Base-by-base conservation (phyloP, 2,329 filamentous ascomycete species). In the Fusarium albidum region DNA sequence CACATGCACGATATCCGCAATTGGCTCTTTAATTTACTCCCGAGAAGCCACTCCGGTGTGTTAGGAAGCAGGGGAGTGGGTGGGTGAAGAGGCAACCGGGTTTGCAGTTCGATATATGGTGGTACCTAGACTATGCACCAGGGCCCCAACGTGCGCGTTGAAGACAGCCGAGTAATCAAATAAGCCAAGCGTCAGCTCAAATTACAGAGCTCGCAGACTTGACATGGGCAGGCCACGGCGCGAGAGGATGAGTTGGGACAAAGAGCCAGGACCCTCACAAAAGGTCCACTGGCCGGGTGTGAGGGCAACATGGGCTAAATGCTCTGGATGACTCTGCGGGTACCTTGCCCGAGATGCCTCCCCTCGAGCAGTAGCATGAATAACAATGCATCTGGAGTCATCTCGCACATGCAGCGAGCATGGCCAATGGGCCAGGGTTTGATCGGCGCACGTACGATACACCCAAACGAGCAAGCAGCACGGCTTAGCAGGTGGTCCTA, bases 381-480 rank as follows among this genome's bases (percentile, higher is more conserved):
- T 44, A 63, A 59, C 64, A 53, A 62, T 67, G 57, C 59, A 60
- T 56, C 52, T 41, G 52, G 42, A 54, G 50, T n/a, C 47, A 57
- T 43, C 55, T 60, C 53, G 52, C 49, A 59, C 52, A 64, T 65
- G 60, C 60, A 64, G 53, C 52, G 40, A 54, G 56, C 58, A 46
- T 49, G 58, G 52, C 41, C 35, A 33, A 41, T 17, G 35, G 40
- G 34, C 61, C 46, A 48, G 56, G 42, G 43, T 53, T 38, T 47
- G 51, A 53, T 49, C 47, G 44, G 60, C 50, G 49, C 60, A 52
- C 48, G 35, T 51, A 57, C 42, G 35, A 57, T 56, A 46, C 55
- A 38, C 33, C 54, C 55, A 46, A 55, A 52, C 26, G 26, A 66
- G 63, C 33, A 63, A 65, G 54, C 64, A 61, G 52, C 39, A 63